phyloP scores from a whole-genome alignment of 805 yeast species.

The Ogataea parapolymorpha region DNA sequence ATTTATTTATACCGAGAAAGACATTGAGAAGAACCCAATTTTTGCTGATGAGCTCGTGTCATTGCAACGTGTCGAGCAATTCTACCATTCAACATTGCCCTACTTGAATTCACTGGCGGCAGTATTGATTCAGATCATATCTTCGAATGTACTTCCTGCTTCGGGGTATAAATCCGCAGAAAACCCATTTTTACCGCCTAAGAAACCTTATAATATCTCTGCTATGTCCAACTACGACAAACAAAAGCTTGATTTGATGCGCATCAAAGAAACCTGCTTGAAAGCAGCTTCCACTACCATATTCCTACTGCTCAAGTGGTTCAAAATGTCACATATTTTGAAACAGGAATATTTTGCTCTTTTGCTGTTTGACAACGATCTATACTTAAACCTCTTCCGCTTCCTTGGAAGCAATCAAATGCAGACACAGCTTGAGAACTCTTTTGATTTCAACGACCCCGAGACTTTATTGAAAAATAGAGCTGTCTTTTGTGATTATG shows the following conservation, averaged over 20 bases:
- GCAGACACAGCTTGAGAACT: constrained; percentile 23
- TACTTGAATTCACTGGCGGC: constrained; percentile 60
- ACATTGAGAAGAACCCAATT: constrained; percentile 34
- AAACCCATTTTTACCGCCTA: constrained; percentile 2
- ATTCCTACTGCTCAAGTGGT: constrained; percentile 64
- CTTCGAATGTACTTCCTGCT: constrained; percentile 39
- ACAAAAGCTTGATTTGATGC: constrained; percentile 50
- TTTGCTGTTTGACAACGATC: constrained; percentile 71
- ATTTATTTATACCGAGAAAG: constrained; percentile 27
- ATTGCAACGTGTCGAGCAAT: constrained; percentile 54
- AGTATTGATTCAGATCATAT: constrained; percentile 62
- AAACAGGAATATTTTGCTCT: constrained; percentile 74
- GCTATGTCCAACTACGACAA: constrained; percentile 24
- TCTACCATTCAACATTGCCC: constrained; percentile 52
- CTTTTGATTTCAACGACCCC: constrained; percentile 28
- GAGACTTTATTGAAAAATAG: constrained; percentile 27
- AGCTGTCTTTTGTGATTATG: constrained; percentile 32
- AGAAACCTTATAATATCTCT: constrained; percentile 21
- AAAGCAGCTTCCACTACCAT: constrained; percentile 58
- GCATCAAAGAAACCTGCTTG: constrained; percentile 60
- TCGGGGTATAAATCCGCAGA: constrained; percentile 21
- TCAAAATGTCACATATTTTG: constrained; percentile 69
- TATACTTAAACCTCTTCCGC: constrained; percentile 37
- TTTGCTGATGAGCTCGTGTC: constrained; percentile 37
- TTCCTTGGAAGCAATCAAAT: constrained; percentile 30